These are phyloP conservation scores for Neocatenulostroma microsporum DNA, from an alignment of 2,329 filamentous ascomycete species.

Conservation along the genomic window DNA sequence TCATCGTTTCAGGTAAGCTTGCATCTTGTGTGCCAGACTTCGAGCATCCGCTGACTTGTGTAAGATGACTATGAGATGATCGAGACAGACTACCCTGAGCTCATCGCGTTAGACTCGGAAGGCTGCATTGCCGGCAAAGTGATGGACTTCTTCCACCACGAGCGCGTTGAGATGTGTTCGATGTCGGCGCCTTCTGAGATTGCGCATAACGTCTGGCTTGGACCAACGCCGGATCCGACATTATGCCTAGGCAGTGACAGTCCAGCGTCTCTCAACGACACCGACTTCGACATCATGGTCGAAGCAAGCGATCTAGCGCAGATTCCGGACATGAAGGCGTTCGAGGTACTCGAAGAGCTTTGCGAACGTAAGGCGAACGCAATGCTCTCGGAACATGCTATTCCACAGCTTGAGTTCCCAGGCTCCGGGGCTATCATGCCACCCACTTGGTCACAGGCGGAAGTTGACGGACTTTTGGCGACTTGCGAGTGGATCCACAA, in stretches of 20 bases:
- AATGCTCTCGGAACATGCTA: slow-evolving; percentile 21
- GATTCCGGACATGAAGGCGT: slow-evolving; percentile 59
- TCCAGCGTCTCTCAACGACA: slow-evolving; percentile 37
- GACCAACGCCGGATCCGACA: slow-evolving; percentile 69
- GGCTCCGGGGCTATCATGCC: slow-evolving; percentile 89
- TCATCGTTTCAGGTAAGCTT: slow-evolving; percentile 56
- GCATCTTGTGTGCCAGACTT: no score
- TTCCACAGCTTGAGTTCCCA: slow-evolving; percentile 69
- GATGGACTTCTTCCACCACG: slow-evolving; percentile 82
- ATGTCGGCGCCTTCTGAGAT: slow-evolving; percentile 92
- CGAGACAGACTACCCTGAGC: slow-evolving; percentile 58
- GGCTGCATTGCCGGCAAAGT: slow-evolving; percentile 68
- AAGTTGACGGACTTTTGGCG: slow-evolving; percentile 76
- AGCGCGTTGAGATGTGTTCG: slow-evolving; percentile 82
- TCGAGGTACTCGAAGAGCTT: slow-evolving; percentile 56
- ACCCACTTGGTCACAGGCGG: slow-evolving; percentile 71
- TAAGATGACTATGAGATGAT: slow-evolving; percentile 60
- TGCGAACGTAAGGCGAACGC: slow-evolving; percentile 22
- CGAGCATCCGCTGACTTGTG: slow-evolving; percentile 29
- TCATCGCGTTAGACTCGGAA: slow-evolving; percentile 67
- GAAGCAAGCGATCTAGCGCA: slow-evolving; percentile 82
- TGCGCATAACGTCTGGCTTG: slow-evolving; percentile 80
- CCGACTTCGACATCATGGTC: slow-evolving; percentile 63
- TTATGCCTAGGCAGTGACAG: slow-evolving; percentile 30
- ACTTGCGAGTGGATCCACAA: slow-evolving; percentile 87